phyloP scores from a whole-genome alignment of 1,284 basidiomycete genomes.

The Puccinia horiana region DNA sequence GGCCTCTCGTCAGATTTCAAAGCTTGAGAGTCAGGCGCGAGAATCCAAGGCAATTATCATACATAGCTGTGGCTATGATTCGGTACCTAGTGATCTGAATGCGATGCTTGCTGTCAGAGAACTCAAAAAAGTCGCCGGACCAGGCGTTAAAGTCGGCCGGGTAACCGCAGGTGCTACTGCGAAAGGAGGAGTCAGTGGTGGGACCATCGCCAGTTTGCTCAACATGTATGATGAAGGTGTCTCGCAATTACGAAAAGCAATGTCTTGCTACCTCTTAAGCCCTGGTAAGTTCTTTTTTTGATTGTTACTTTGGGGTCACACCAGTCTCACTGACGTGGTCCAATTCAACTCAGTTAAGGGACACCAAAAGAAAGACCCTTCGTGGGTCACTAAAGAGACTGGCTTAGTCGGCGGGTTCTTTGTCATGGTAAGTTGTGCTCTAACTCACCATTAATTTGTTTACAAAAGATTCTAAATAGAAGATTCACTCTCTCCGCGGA shows the following conservation, averaged over 20 bases:
- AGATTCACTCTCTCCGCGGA: background rate
- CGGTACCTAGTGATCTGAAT: conserved; percentile 53
- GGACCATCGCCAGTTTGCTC: conserved; percentile 52
- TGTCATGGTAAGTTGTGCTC: conserved; percentile 28
- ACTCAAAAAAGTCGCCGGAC: conserved; percentile 51
- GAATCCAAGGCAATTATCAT: conserved; percentile 52
- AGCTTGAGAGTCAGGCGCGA: conserved; percentile 17
- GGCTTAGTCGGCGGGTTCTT: conserved; percentile 35
- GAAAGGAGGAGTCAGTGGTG: conserved; percentile 53
- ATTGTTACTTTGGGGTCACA: background rate
- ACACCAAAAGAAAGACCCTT: conserved; percentile 10
- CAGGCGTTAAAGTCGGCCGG: conserved; percentile 50
- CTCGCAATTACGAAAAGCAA: conserved; percentile 27
- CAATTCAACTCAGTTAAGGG: conserved; percentile 13
- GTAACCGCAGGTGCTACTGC: conserved; percentile 51
- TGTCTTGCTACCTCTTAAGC: conserved; percentile 40
- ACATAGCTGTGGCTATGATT: conserved; percentile 54
- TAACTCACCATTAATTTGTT: background rate
- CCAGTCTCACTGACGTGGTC: background rate
- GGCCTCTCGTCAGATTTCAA: conserved; percentile 32
- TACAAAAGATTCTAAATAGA: background rate
- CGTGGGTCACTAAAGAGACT: conserved; percentile 32
- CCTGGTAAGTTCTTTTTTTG: conserved; percentile 22
- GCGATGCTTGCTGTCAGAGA: conserved; percentile 53
- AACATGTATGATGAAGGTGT: conserved; percentile 50